A percentile compares a stretch with the other conserved stretches of the same genome.
Conservation (phyloP, 495 filamentous ascomycete genomes). For the Mytilinidion resinicola region DNA sequence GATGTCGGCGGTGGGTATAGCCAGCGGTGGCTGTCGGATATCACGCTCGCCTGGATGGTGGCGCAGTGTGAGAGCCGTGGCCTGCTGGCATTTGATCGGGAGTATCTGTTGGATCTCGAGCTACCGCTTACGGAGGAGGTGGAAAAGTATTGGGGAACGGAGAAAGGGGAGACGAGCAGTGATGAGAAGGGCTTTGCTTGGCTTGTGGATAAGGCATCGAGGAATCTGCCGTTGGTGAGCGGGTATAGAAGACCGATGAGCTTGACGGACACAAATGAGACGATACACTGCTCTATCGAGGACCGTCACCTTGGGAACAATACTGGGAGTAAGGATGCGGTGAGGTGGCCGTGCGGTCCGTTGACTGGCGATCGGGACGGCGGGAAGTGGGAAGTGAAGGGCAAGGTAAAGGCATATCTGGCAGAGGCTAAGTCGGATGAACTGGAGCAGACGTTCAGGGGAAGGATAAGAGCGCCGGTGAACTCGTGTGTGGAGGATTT, state of each 20-base stretch:
- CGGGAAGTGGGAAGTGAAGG: not conserved
- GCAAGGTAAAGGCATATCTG: not conserved
- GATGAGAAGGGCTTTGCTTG: not conserved
- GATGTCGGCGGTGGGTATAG: conserved; percentile 4
- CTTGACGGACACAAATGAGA: not conserved
- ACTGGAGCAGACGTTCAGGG: not conserved
- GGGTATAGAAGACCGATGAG: not conserved
- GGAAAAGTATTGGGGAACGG: not conserved
- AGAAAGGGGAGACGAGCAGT: not conserved
- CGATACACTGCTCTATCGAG: not conserved
- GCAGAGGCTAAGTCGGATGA: not conserved
- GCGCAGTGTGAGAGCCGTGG: not conserved
- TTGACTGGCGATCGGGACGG: not conserved
- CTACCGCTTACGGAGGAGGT: not conserved
- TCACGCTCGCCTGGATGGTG: conserved; percentile 17
- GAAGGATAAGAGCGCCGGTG: not conserved
- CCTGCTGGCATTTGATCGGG: conserved; percentile 1
- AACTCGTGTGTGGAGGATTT: not conserved
- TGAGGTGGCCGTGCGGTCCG: not conserved
- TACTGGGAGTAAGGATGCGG: not conserved
- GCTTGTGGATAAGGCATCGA: not conserved
- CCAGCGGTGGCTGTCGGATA: conserved; percentile 4
- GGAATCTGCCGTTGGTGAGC: not conserved
- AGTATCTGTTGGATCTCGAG: not conserved
- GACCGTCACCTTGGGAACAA: not conserved